A percentile compares a stretch with the other conserved stretches of the same genome.
phyloP scores from a whole-genome alignment of 768 basidiomycete species.

The Epithele typhae region DNA sequence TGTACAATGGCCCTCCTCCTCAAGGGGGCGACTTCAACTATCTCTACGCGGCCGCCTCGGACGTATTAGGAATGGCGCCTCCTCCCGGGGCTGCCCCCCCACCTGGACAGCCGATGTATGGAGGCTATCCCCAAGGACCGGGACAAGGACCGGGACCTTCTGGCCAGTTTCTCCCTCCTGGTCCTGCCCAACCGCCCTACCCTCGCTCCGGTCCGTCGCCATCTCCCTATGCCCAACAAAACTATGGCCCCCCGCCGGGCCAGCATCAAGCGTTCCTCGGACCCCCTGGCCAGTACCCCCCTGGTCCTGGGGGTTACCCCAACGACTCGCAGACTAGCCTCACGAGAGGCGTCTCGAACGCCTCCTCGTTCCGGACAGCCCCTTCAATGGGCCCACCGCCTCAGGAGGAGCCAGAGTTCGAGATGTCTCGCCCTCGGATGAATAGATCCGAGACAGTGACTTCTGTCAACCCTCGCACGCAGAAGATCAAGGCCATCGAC shows the following conservation, averaged over 20 bases:
- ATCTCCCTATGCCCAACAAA: constrained; percentile 8
- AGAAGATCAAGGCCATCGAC: constrained; percentile 79
- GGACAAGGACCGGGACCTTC: not conserved
- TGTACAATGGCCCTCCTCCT: constrained; percentile 10
- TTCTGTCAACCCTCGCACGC: constrained; percentile 52
- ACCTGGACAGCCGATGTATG: constrained; percentile 17
- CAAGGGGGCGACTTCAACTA: constrained; percentile 54
- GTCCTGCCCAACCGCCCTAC: constrained; percentile 5
- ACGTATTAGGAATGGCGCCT: constrained; percentile 74
- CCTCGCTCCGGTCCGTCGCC: constrained; percentile 12
- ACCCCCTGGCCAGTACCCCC: constrained; percentile 14
- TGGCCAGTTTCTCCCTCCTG: constrained; percentile 9
- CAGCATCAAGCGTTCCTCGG: constrained; percentile 15
- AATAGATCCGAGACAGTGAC: constrained; percentile 54
- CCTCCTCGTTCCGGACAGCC: constrained; percentile 10
- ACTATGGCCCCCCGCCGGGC: constrained; percentile 9
- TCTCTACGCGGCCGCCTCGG: constrained; percentile 72
- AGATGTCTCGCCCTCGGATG: constrained; percentile 48
- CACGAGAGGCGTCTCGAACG: constrained; percentile 10
- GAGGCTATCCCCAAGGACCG: constrained; percentile 7
- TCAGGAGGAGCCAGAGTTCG: constrained; percentile 43
- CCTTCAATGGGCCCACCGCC: constrained; percentile 12
- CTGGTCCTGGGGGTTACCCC: constrained; percentile 18
- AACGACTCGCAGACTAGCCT: constrained; percentile 13
- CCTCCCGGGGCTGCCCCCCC: constrained; percentile 37